Conservation (phyloP, 1,284 basidiomycete genomes). For the Melampsora americana region DNA sequence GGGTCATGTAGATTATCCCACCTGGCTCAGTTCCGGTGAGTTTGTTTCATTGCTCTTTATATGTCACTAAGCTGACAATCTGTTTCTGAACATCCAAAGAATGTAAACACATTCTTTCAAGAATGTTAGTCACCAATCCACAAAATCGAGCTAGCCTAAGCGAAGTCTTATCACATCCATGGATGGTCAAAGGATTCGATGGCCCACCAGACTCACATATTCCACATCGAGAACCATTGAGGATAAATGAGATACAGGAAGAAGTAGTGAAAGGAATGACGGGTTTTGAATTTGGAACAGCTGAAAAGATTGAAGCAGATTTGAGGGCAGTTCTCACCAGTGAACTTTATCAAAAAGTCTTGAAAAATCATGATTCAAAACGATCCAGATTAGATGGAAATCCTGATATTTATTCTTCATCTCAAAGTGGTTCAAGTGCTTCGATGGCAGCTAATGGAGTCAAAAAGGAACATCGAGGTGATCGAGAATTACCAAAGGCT, state of each 20-base stretch:
- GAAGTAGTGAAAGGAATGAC: constrained; percentile 86
- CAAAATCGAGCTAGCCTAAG: constrained; percentile 71
- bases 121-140: constrained; percentile 97
- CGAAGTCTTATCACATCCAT: constrained; percentile 87
- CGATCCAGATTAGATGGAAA: constrained; percentile 56
- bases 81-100: constrained; percentile 60
- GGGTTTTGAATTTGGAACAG: constrained; percentile 91
- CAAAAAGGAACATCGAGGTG: constrained; percentile 25
- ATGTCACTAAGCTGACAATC: background rate
- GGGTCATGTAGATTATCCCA: constrained; percentile 92
- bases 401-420: constrained; percentile 50
- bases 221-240: constrained; percentile 79
- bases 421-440: constrained; percentile 45
- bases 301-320: constrained; percentile 75
- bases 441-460: constrained; percentile 44
- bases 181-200: constrained; percentile 87
- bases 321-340: constrained; percentile 72
- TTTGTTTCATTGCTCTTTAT: constrained; percentile 44
- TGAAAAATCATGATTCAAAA: constrained; percentile 74
- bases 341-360: constrained; percentile 70
- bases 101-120: constrained; percentile 86
- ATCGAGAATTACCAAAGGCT: constrained; percentile 45
- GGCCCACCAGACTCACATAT: constrained; percentile 78
- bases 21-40: constrained; percentile 87
- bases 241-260: constrained; percentile 77